Evolutionary conservation across 345 rosid species (phyloP).

Genomic region (Lepidium didymum): DNA sequence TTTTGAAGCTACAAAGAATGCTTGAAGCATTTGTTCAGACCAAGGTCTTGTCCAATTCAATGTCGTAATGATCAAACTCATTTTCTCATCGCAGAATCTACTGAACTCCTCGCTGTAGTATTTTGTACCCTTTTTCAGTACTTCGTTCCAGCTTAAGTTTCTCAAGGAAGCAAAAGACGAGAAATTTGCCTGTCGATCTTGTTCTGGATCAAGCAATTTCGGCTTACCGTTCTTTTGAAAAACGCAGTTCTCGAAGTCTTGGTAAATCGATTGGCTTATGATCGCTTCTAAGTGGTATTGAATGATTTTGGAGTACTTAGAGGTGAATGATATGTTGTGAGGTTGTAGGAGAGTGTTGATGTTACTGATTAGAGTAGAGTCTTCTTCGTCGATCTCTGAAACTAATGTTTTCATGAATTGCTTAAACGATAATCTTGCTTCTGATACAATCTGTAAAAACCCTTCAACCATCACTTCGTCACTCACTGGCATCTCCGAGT

Average conservation of each 20-base stretch:
- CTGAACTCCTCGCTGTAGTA: slow-evolving; percentile 93
- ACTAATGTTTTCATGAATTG: slow-evolving; percentile 83
- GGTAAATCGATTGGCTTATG: slow-evolving; percentile 75
- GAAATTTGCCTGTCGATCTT: slow-evolving; percentile 70
- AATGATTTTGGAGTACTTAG: slow-evolving; percentile 62
- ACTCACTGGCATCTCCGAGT: slow-evolving; percentile 57
- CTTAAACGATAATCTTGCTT: slow-evolving; percentile 84
- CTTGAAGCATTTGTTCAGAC: slow-evolving; percentile 85
- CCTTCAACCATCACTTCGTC: slow-evolving; percentile 91
- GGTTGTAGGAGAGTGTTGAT: slow-evolving; percentile 65
- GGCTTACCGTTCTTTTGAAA: slow-evolving; percentile 79
- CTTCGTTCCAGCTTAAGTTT: slow-evolving; percentile 95
- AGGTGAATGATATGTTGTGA: slow-evolving; percentile 48
- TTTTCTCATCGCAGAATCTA: slow-evolving; percentile 92
- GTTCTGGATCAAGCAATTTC: slow-evolving; percentile 62
- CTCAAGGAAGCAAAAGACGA: slow-evolving; percentile 68
- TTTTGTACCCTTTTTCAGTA: slow-evolving; percentile 80
- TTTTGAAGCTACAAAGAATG: slow-evolving; percentile 85
- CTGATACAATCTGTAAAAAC: slow-evolving; percentile 87
- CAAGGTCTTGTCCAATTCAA: slow-evolving; percentile 82
- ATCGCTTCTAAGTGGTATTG: slow-evolving; percentile 74
- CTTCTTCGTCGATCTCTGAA: slow-evolving; percentile 66
- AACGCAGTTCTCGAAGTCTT: slow-evolving; percentile 78
- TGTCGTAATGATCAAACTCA: slow-evolving; percentile 75
- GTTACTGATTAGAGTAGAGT: slow-evolving; percentile 41